phyloP scores from a whole-genome alignment of 495 filamentous ascomycete genomes.

The Daldinia bambusicola region DNA sequence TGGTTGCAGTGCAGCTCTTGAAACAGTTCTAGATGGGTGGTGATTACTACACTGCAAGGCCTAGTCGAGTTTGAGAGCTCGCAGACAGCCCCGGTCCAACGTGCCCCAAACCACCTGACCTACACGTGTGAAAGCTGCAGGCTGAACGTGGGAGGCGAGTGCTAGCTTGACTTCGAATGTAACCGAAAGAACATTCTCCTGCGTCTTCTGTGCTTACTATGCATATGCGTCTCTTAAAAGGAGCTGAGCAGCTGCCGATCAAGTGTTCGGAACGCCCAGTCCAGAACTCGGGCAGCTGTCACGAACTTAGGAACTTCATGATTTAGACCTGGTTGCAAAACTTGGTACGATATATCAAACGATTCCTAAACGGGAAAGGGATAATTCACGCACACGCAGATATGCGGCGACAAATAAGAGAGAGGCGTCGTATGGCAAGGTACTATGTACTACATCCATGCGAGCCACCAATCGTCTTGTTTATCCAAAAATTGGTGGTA shows the following conservation, averaged over 20 bases:
- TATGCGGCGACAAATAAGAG: constrained; percentile 17
- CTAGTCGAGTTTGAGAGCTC: constrained; percentile 37
- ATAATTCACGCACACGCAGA: constrained; percentile 10
- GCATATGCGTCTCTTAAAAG: constrained; percentile 20
- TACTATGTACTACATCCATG: neutral
- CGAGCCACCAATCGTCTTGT: constrained; percentile 10
- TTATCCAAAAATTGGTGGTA: constrained; percentile 18
- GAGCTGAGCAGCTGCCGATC: constrained; percentile 33
- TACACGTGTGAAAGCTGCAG: constrained; percentile 46
- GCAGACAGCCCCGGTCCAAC: constrained; percentile 40
- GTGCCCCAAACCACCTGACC: constrained; percentile 45
- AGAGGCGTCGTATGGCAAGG: neutral
- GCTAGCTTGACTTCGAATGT: constrained; percentile 38
- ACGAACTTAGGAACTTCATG: constrained; percentile 28
- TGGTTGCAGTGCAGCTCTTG: constrained; percentile 41
- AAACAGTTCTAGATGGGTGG: constrained; percentile 41
- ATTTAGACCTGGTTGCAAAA: constrained; percentile 11
- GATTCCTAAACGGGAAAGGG: constrained; percentile 26
- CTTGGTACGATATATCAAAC: constrained; percentile 24
- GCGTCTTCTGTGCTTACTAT: constrained; percentile 43
- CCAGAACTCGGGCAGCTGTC: constrained; percentile 29
- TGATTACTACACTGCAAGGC: constrained; percentile 47
- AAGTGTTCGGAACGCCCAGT: constrained; percentile 13
- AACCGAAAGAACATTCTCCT: constrained; percentile 32
- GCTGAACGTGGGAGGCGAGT: constrained; percentile 42